phyloP scores from a whole-genome alignment of 371 early-diverging fungal species.

The Dinochytrium kinnereticum region DNA sequence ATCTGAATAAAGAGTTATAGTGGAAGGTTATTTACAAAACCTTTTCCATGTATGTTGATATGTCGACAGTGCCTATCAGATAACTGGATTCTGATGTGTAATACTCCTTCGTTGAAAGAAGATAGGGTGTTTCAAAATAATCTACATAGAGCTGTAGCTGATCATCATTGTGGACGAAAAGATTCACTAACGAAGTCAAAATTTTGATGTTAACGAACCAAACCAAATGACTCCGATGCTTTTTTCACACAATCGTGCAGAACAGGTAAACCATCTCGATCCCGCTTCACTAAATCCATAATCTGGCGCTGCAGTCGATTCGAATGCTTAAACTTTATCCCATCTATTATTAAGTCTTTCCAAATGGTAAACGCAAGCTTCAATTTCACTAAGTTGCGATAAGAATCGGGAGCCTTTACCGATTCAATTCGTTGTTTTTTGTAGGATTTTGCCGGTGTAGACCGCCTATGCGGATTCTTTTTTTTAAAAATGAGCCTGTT shows the following conservation, averaged over 20 bases:
- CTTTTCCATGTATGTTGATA: slow-evolving; percentile 75
- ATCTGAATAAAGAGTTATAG: slow-evolving; percentile 40
- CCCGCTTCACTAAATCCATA: slow-evolving; percentile 70
- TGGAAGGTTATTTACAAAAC: slow-evolving; percentile 36
- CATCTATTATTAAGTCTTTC: slow-evolving; percentile 70
- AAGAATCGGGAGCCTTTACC: slow-evolving; percentile 45
- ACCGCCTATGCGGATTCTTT: slow-evolving; percentile 33
- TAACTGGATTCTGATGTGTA: slow-evolving; percentile 74
- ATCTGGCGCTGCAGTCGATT: slow-evolving; percentile 75
- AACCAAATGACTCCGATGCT: slow-evolving; percentile 67
- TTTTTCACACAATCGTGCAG: slow-evolving; percentile 57
- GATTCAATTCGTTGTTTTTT: slow-evolving; percentile 70
- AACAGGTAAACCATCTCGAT: slow-evolving; percentile 72
- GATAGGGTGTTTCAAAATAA: slow-evolving; percentile 77
- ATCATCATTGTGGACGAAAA: slow-evolving; percentile 64
- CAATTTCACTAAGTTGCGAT: not conserved
- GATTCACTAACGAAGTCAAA: no score
- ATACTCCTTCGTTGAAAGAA: slow-evolving; percentile 71
- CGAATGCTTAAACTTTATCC: slow-evolving; percentile 63
- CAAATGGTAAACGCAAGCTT: slow-evolving; percentile 77
- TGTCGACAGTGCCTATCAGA: slow-evolving; percentile 60
- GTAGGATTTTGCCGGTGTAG: slow-evolving; percentile 43
- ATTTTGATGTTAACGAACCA: slow-evolving; percentile 9
- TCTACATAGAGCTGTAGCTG: slow-evolving; percentile 77
- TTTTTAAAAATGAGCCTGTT: slow-evolving; percentile 60